Evolutionary conservation across 176 grass and related monocot species (phyloP), one percentile per base, ranked within the genome.

Genomic region (Rhynchospora tenuis): DNA sequence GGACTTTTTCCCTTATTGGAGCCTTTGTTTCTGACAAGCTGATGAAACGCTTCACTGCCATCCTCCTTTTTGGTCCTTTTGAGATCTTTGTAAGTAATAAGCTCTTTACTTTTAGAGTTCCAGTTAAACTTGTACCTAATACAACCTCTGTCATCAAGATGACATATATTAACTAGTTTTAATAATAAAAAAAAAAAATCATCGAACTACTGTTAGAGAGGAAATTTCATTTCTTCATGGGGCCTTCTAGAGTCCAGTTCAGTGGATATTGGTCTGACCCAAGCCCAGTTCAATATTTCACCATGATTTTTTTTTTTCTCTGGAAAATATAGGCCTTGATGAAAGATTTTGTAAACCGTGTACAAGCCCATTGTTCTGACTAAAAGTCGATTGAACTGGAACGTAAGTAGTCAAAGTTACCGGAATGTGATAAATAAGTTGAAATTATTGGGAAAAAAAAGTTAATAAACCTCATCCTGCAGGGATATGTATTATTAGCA

Each of bases 21-120:
- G 90, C 90, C 69, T 92, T 92, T 79, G 68, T 94, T 78, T 92
- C 88, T 1, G 90, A 94, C 47, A 90, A 89, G 8, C 90, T 90
- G 84, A 92, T 92, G 47, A 83, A 86, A 57, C 83, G 90, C 22
- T 88, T 89, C 60, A 88, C 45, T 67, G 79, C 90, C 29, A 90
- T 92, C 63, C 88, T 90, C 82, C 55, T 94, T 14, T 88, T 94
- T 79, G 92, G 84, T 51, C 87, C 86, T 27, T 63, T 94, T 47
- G 88, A 86, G 81, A 82, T 92, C 85, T 67, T 94, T 89, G 92
- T 94, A 91, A 84, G 29, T 70, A 70, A 17, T 67, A 27, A 67
- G 12, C n/a, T 67, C 10, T 6, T 67, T 62, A 17, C 4, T 19
- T 62, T 62, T 67, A 26, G 10, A 67, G 33, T 33, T 33, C 3